Base-by-base conservation (phyloP, 768 basidiomycete genomes). In the Amanita thiersii region DNA sequence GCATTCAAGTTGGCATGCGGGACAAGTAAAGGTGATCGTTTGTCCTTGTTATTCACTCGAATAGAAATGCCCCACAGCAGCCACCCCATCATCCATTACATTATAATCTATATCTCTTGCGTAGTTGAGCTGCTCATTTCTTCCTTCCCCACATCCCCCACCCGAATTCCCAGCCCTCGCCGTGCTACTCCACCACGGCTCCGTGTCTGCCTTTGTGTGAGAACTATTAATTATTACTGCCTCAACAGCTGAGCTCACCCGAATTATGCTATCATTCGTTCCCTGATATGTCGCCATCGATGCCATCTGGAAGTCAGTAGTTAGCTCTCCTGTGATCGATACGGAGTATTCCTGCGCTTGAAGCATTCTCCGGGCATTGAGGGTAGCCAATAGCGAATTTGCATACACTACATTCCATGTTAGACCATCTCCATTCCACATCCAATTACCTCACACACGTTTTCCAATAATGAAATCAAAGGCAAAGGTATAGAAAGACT, bases 391-490 rank as follows among this genome's bases (percentile, higher is more conserved):
- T 26, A 71, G 47, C 1, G 69, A 71, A 47, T 71, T 73, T 4
- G 66, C 65, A 23, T 69, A 73, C 12, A 72, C 70, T 73, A 40
- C 28, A 28, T 11, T 29, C 21, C 42, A n/a, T 20, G 19, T 36
- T 17, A 33, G 14, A 10, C 35, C 34, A 3, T 14, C 12, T 2
- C 4, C 14, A 23, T 23, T 25, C 14, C 19, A 21, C 23, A 21
- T 24, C 18, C 28, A 37, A 43, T 15, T 4, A 21, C 18, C 15
- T 36, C 1, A 55, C 65, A 24, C 47, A 69, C 71, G 50, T 61
- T 74, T 74, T 43, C 73, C 73, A 40, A 74, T 68, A 23, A 71
- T 55, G 44, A 75, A 73, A 50, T 74, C 73, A 37, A 74, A 62
- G 2, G 67, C 69, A 45, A 72, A 61, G 15, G 62, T 62, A 50